Evolutionary conservation across 768 basidiomycete species (phyloP), one percentile per base, ranked within the genome.

Genomic region (Pisolithus microcarpus): DNA sequence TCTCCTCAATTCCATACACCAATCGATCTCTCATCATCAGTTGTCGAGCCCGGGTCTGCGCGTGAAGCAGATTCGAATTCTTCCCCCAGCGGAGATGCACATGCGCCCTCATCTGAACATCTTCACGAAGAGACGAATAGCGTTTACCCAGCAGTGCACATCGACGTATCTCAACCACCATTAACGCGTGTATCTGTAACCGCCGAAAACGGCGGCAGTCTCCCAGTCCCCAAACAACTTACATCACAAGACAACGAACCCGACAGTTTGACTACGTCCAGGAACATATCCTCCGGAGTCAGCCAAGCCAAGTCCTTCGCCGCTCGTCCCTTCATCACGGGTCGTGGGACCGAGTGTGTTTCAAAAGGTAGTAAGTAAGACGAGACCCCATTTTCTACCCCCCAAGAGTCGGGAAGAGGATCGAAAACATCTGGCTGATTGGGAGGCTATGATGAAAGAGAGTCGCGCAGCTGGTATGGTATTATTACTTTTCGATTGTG

Each of bases 401-500:
- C 91, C 91, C 6, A 95, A 95, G 63, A 70, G 68, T 44, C 77
- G 76, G 26, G 63, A 78, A 52, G 91, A 95, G 66, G 91, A 94
- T 61, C 67, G 74, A 44, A 93, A 85, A 57, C 92, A 95, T 68
- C 73, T 91, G 62, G 79, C 83, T 4, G 86, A 87, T 62, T 93
- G 91, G 86, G 80, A 90, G 61, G 68, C 75, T 31, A 95, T 95
- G 90, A 90, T 92, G 85, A 82, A 81, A 56, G 81, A 74, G 42
- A 91, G 87, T 69, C 81, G 85, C 48, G 66, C 68, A 16, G 78
- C 84, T 56, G 89, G 91, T 91, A 36, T 18, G 53, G 63, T 76
- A 68, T 9, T 9, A 10, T 50, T 28, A 37, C 56, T 34, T 30
- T 43, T 39, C n/a, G 34, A 34, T 34, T 11, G 34, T 15, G n/a